Evolutionary conservation across 805 yeast genomes (phyloP), one percentile per base, ranked within the genome.

Genomic region (Scheffersomyces spartinae): DNA sequence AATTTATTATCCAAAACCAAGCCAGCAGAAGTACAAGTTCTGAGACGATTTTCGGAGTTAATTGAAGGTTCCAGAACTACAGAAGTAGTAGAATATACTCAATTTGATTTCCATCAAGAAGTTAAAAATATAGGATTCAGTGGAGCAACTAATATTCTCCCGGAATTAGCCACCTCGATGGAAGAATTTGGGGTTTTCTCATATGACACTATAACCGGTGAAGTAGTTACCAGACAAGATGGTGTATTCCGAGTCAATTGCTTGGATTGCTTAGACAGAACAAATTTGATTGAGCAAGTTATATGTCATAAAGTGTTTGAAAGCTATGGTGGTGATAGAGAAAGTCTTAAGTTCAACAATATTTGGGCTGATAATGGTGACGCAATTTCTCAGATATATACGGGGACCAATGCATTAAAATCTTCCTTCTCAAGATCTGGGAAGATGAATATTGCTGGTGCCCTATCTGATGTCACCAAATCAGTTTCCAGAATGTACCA

Each of bases 311-410:
- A 72, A 27, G 81, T 85, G 3, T 52, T 91, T 21, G 71, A 77
- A 30, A n/a, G n/a, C n/a, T n/a, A 52, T 61, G 6, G 68, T 73
- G 34, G 33, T 71, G 16, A 49, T 52, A 24, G 68, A 61, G 32
- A 58, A 57, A 25, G 50, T 52, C 17, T 36, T 60, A 25, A 39
- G 53, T 20, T 34, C 42, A 82, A 86, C 38, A 69, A 81, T 5
- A 55, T 91, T 11, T 91, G 98, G 98, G 99, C 99, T 1, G 95
- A 91, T 49, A 91, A 91, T 49, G 99, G 98, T 29, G 98, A 91
- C 50, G 94, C 84, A 37, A 75, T 91, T 4, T 83, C 95, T 3
- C 93, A 83, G 47, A 88, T 91, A 10, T 91, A 91, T 52, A 88
- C 98, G 0, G 97, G 98, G 15, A 91, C 99, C 0, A 94, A 94